phyloP scores from a whole-genome alignment of 805 yeast species.

The Ogataea paradorogensis region DNA sequence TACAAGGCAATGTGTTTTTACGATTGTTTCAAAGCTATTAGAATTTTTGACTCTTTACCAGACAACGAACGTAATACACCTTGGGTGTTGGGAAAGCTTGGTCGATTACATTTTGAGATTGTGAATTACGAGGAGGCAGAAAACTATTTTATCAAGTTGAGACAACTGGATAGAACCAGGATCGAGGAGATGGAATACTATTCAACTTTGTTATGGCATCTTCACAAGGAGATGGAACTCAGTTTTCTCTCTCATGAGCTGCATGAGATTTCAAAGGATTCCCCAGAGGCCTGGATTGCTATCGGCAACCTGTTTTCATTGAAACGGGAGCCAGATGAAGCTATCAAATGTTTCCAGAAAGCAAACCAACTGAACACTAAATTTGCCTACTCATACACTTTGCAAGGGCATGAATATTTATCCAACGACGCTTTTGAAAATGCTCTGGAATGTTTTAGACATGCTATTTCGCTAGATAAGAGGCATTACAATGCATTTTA shows the following conservation, averaged over 20 bases:
- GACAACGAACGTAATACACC: conserved; percentile 65
- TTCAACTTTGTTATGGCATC: conserved; percentile 91
- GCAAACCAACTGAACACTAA: conserved; percentile 59
- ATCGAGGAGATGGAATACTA: conserved; percentile 86
- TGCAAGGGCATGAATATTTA: conserved; percentile 90
- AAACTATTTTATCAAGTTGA: conserved; percentile 55
- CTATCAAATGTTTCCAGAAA: conserved; percentile 79
- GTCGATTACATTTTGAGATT: conserved; percentile 80
- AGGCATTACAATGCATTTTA: conserved; percentile 92
- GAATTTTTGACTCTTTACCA: conserved; percentile 64
- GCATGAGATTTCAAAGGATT: conserved; percentile 53
- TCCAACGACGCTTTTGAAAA: conserved; percentile 87
- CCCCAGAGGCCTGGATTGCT: conserved; percentile 88
- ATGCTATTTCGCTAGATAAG: conserved; percentile 71
- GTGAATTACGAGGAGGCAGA: conserved; percentile 81
- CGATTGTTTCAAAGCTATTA: conserved; percentile 78
- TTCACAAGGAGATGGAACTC: conserved; percentile 73
- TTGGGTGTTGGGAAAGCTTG: conserved; percentile 79
- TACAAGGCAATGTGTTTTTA: conserved; percentile 57
- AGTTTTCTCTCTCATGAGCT: conserved; percentile 83
- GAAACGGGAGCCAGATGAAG: conserved; percentile 81
- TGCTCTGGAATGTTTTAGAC: conserved; percentile 79
- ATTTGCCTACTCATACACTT: conserved; percentile 85
- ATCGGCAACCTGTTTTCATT: conserved; percentile 87
- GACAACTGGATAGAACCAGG: conserved; percentile 73